phyloP scores from a whole-genome alignment of 2,329 filamentous ascomycete species.

The Alternaria incomplexa region DNA sequence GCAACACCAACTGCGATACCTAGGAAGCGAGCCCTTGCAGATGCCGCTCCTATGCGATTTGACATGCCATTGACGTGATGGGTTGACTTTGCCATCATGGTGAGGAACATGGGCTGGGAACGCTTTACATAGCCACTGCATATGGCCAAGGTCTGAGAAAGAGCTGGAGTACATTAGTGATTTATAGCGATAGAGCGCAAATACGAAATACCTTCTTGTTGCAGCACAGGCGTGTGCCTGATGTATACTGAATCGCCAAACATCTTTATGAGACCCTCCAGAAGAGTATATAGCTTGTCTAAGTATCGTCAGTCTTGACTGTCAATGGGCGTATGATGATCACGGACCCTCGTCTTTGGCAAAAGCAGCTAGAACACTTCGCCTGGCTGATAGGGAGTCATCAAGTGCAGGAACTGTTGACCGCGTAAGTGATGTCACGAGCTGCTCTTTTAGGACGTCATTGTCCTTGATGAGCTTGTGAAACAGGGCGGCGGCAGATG shows the following conservation, averaged over 20 bases:
- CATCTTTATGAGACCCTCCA: slow-evolving; percentile 72
- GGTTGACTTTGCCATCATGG: slow-evolving; percentile 72
- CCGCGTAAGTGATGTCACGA: slow-evolving; percentile 47
- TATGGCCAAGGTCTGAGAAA: slow-evolving; percentile 79
- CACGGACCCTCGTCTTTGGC: slow-evolving; percentile 49
- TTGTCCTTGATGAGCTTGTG: slow-evolving; percentile 30
- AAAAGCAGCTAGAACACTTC: slow-evolving; percentile 52
- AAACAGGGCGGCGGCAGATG: slow-evolving; percentile 32
- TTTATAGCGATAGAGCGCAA: not conserved
- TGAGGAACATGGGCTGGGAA: slow-evolving; percentile 68
- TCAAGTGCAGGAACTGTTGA: slow-evolving; percentile 43
- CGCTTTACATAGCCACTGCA: slow-evolving; percentile 77
- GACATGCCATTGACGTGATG: slow-evolving; percentile 80
- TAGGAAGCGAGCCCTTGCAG: slow-evolving; percentile 76
- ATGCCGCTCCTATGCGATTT: slow-evolving; percentile 80
- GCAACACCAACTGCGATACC: slow-evolving; percentile 88
- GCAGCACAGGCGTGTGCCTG: slow-evolving; percentile 79
- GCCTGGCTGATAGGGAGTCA: slow-evolving; percentile 34
- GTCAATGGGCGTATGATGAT: not conserved
- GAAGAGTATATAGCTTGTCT: slow-evolving; percentile 59
- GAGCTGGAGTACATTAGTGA: slow-evolving; percentile 60
- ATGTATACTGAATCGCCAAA: slow-evolving; percentile 91
- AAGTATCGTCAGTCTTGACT: slow-evolving; percentile 18
- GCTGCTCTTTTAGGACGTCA: slow-evolving; percentile 38
- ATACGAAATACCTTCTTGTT: slow-evolving; percentile 77